These are phyloP conservation scores for Marchantia polymorpha DNA, from an alignment of 225 moss, liverwort and hornwort species.

Conservation along the genomic window DNA sequence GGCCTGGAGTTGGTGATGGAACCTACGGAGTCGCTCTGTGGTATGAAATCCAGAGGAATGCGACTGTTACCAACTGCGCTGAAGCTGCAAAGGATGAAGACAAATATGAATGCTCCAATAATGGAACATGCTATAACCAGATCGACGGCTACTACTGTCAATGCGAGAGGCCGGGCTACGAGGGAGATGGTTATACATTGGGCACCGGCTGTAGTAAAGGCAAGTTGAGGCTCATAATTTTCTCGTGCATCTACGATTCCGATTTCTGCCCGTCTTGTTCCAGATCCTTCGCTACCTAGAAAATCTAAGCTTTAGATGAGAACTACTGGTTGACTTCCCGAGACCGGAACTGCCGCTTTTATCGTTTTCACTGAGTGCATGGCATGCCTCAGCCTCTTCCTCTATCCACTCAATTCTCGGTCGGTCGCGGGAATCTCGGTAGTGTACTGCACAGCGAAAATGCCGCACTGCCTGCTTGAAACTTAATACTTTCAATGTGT, in stretches of 20 bases:
- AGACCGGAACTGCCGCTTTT: neutral
- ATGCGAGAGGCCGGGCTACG: neutral
- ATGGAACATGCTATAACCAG: neutral
- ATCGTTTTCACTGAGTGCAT: neutral
- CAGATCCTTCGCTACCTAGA: too few species aligned
- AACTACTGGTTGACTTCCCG: neutral
- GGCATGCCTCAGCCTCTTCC: neutral
- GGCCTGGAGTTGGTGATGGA: neutral
- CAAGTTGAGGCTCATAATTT: neutral
- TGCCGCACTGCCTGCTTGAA: too few species aligned
- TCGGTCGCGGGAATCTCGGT: too few species aligned
- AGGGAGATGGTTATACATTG: constrained; percentile 2
- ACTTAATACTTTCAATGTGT: too few species aligned
- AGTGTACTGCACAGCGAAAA: too few species aligned
- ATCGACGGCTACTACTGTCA: neutral
- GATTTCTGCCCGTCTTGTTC: neutral
- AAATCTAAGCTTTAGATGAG: neutral
- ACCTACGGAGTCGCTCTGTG: neutral
- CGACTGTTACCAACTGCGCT: neutral
- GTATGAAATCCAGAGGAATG: neutral
- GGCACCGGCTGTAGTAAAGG: constrained; percentile 1
- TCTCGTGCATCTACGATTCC: neutral
- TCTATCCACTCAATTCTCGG: too few species aligned
- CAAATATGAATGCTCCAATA: neutral
- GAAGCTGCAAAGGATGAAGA: neutral